A percentile compares a stretch with the other conserved stretches of the same genome.
phyloP scores from a whole-genome alignment of 2,329 filamentous ascomycete genomes.

The Alternaria incomplexa region DNA sequence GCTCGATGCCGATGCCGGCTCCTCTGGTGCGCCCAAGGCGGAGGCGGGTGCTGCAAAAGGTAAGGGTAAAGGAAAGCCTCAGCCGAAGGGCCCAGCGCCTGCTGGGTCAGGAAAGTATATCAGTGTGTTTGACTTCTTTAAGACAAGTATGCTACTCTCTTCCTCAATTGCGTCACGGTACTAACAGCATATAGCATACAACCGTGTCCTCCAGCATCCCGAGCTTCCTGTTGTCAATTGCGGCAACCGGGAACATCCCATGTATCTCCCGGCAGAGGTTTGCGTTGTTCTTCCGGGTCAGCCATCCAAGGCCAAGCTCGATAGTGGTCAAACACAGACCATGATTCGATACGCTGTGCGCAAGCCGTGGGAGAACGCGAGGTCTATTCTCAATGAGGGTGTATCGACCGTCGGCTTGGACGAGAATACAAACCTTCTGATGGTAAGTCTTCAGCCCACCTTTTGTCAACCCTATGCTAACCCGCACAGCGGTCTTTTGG shows the following conservation, averaged over 20 bases:
- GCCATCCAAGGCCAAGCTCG: constrained; percentile 27
- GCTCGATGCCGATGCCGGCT: constrained; percentile 13
- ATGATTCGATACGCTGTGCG: constrained; percentile 39
- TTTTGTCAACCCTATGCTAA: too few species aligned
- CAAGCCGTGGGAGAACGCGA: constrained; percentile 31
- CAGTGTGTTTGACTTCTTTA: constrained; percentile 29
- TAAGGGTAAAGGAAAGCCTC: constrained; percentile 16
- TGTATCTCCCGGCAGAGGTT: constrained; percentile 33
- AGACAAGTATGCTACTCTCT: constrained; percentile 5
- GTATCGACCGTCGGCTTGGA: constrained; percentile 23
- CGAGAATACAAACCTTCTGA: constrained; percentile 15
- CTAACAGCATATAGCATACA: constrained; percentile 11
- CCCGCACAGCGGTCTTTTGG: constrained; percentile 58
- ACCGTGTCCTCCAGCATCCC: constrained; percentile 11
- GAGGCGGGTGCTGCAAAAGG: constrained; percentile 12
- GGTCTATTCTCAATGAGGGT: constrained; percentile 18
- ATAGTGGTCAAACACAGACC: constrained; percentile 25
- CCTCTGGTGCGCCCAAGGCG: constrained; percentile 4
- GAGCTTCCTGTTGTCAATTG: constrained; percentile 31
- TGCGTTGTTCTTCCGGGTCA: constrained; percentile 34
- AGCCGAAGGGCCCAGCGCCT: neutral
- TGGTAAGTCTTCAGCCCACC: constrained; percentile 9
- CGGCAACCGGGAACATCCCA: constrained; percentile 29
- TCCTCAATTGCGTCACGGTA: neutral
- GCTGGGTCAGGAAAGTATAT: constrained; percentile 21